Evolutionary conservation across 352 stramenopile species (phyloP), one percentile per base, ranked within the genome.

Genomic region (Poterioochromonas sp.): DNA sequence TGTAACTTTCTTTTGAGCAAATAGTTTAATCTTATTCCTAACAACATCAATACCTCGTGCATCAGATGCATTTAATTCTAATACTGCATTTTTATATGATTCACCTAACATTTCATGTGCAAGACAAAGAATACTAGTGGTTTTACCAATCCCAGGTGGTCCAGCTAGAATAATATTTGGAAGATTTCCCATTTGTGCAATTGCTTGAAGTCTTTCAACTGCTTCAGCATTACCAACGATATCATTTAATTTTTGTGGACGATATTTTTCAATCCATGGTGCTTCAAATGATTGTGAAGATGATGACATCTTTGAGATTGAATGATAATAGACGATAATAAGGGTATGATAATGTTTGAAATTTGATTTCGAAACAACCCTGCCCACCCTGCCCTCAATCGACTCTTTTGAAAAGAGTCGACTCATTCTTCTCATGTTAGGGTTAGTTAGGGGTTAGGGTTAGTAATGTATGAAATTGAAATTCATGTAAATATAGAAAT

Each of bases 211-310:
- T 78, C 92, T 90, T 65, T 92, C 84, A 41, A 99, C 87, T 3
- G 94, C 98, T 80, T 98, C 93, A 82, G 92, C 86, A 86, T 99
- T 99, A 34, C 95, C 96, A n/a, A 99, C 95, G 40, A 99, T 92
- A 79, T 99, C 91, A 51, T 83, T 70, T 71, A 95, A 37, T 1
- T 29, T 35, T 83, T 86, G 87, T 37, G 96, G 96, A 44, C 96
- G 87, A 84, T 98, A 99, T 85, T 98, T 98, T 84, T 99, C 96
- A 29, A 99, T 95, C 94, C 94, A 99, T 51, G 96, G 96, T 40
- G 80, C 54, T 73, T 68, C 64, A 39, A 39, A 73, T 0, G 76
- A 58, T n/a, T n/a, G n/a, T n/a, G n/a, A n/a, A n/a, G n/a, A n/a
- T n/a, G n/a, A n/a, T n/a, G n/a, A n/a, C n/a, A n/a, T n/a, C n/a